These are phyloP conservation scores for Debaryomycetaceae sp. DNA, from an alignment of 1,139 yeast species.

Conservation along the genomic window DNA sequence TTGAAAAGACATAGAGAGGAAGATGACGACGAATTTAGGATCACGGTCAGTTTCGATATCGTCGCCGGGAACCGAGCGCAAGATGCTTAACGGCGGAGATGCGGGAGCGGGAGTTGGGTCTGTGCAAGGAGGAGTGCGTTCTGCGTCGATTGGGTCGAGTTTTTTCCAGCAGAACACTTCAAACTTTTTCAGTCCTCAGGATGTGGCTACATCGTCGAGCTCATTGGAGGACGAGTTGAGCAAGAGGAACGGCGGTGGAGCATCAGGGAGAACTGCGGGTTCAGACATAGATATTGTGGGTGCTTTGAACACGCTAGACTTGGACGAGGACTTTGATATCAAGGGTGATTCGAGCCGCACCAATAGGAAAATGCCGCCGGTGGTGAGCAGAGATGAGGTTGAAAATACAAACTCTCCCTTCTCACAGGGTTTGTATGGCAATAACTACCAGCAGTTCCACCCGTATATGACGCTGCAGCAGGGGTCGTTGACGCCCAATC, in stretches of 20 bases:
- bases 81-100: not conserved
- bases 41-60: constrained; percentile 19
- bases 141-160: constrained; percentile 24
- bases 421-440: constrained; percentile 7
- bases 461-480: constrained; percentile 17
- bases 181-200: constrained; percentile 13
- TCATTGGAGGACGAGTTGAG: constrained; percentile 8
- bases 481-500: constrained; percentile 33
- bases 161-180: constrained; percentile 23
- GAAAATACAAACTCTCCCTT: constrained; percentile 1
- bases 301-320: constrained; percentile 37
- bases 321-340: constrained; percentile 33
- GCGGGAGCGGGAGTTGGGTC: not conserved
- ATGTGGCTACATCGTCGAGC: constrained; percentile 7
- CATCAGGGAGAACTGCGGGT: constrained; percentile 1
- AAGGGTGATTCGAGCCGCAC: not conserved
- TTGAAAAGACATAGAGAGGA: not conserved
- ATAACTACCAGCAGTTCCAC: constrained; percentile 15
- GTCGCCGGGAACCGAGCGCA: constrained; percentile 10
- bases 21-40: constrained; percentile 8
- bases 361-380: not conserved
- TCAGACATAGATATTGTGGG: constrained; percentile 40
- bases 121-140: constrained; percentile 10
- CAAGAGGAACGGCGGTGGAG: constrained; percentile 1
- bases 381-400: not conserved